A percentile compares a stretch with the other conserved stretches of the same genome.
phyloP scores from a whole-genome alignment of 257 asterid species.

The Cruciata laevipes region DNA sequence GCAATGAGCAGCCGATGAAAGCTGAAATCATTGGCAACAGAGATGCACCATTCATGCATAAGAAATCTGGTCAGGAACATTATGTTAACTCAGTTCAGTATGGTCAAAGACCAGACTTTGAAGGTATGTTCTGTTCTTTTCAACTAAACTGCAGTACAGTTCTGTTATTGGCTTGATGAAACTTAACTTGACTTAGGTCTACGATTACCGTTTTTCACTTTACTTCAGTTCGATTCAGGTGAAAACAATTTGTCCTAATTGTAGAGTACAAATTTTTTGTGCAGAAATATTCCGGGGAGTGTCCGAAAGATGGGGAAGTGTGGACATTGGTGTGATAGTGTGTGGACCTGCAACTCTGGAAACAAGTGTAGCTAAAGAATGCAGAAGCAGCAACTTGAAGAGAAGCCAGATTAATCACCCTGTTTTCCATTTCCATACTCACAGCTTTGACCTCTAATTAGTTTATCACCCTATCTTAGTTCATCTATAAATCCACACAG shows the following conservation, averaged over 20 bases:
- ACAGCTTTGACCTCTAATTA: conserved; percentile 71
- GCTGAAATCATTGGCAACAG: conserved; percentile 12
- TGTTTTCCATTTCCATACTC: conserved; percentile 82
- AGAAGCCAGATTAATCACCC: conserved; percentile 33
- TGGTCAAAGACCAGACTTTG: conserved; percentile 68
- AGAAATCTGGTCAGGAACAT: conserved; percentile 24
- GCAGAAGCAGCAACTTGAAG: conserved; percentile 49
- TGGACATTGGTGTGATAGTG: conserved; percentile 64
- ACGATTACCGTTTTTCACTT: too few species aligned
- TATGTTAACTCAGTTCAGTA: conserved; percentile 30
- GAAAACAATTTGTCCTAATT: not conserved
- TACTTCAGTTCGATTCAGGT: too few species aligned
- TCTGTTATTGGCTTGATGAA: not conserved
- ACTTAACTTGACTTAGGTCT: not conserved
- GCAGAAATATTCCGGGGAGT: conserved; percentile 52
- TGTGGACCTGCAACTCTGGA: conserved; percentile 77
- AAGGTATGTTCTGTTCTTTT: conserved; percentile 33
- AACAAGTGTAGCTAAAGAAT: conserved; percentile 64
- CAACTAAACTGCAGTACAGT: not conserved
- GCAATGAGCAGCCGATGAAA: conserved; percentile 15
- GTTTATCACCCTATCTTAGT: not conserved
- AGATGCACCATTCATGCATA: conserved; percentile 14
- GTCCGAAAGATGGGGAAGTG: conserved; percentile 55
- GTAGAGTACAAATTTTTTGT: not conserved
- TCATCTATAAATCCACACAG: not conserved